Percentiles rank a stretch among this genome's conserved stretches.
phyloP scores from a whole-genome alignment of 148 eudicot genomes.

The Vaccinium vitisidaea region DNA sequence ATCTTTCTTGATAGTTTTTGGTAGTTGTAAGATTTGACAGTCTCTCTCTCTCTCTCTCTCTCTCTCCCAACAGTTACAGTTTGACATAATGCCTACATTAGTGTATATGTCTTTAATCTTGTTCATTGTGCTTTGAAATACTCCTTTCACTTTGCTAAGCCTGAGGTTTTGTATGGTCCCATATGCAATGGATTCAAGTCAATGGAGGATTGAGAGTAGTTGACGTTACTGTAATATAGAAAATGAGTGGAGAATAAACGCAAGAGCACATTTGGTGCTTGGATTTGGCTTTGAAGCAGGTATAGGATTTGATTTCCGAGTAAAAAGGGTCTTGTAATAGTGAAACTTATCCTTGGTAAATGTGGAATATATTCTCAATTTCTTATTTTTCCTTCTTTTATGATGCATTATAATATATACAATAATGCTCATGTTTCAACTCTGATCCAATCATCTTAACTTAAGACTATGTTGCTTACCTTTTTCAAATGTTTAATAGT shows the following conservation, averaged over 20 bases:
- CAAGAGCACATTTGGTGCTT: neutral
- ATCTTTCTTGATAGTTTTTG: neutral
- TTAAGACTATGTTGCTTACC: neutral
- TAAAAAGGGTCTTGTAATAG: neutral
- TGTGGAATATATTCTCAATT: neutral
- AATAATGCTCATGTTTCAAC: neutral
- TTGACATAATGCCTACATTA: neutral
- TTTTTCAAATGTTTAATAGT: neutral
- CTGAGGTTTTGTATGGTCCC: neutral
- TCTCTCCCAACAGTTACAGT: neutral
- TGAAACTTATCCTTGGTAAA: neutral
- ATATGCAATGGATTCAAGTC: neutral
- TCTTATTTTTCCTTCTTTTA: neutral
- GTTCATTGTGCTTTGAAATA: neutral
- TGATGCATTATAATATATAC: neutral
- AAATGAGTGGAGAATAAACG: neutral
- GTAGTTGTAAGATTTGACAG: neutral
- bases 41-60: no score
- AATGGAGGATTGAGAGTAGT: neutral
- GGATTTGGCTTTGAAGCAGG: neutral
- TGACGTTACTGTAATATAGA: neutral
- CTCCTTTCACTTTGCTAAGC: neutral
- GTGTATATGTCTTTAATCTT: neutral
- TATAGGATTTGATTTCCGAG: neutral
- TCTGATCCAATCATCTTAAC: neutral